These are phyloP conservation scores for Penicillium chermesinum DNA, from an alignment of 495 filamentous ascomycete species.

Conservation along the genomic window DNA sequence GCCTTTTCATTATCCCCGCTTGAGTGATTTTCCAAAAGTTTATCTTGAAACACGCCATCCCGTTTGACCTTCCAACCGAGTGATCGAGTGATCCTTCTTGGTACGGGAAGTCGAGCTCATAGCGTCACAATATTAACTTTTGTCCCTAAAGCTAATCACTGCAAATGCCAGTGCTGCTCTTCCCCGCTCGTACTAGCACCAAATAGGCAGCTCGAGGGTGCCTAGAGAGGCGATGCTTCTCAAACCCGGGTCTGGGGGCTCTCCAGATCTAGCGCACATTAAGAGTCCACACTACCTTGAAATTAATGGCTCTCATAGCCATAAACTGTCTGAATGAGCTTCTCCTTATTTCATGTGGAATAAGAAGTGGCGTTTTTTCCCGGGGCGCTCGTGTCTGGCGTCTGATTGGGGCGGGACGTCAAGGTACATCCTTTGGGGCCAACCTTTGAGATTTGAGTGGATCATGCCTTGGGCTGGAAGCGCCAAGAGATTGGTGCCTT, in stretches of 20 bases:
- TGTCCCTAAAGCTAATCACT: too few relatives aligned
- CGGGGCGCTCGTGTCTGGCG: background rate
- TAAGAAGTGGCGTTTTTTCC: background rate
- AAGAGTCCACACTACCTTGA: too few relatives aligned
- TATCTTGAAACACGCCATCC: background rate
- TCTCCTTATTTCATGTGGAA: too few relatives aligned
- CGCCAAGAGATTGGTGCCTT: background rate
- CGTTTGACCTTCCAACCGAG: background rate
- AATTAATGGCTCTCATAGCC: too few relatives aligned
- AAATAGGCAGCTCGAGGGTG: background rate
- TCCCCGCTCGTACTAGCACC: background rate
- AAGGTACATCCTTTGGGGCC: conserved; percentile 4
- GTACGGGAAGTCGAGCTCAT: too few relatives aligned
- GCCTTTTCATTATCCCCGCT: background rate
- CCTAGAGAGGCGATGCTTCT: background rate
- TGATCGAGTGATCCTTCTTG: too few relatives aligned
- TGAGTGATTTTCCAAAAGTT: background rate
- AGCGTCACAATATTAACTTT: too few relatives aligned
- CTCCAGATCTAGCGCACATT: too few relatives aligned
- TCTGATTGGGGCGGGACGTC: background rate
- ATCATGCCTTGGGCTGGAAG: background rate
- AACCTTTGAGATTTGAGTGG: background rate
- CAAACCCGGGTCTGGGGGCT: background rate
- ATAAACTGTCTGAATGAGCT: too few relatives aligned
- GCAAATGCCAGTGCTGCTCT: too few relatives aligned